phyloP scores from a whole-genome alignment of 2,329 filamentous ascomycete species.

The Calcarisporium arbuscula region DNA sequence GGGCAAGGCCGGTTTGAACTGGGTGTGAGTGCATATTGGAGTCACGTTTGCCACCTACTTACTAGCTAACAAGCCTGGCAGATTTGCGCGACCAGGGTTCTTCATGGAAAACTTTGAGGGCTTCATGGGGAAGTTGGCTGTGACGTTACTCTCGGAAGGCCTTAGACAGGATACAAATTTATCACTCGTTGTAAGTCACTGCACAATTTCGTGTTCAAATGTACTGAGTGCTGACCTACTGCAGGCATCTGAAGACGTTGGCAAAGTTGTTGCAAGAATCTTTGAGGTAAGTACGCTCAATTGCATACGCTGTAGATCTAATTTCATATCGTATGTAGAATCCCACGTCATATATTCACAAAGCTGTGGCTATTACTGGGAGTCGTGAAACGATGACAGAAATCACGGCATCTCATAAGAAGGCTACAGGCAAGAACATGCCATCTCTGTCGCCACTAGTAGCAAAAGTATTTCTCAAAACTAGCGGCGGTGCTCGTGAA shows the following conservation, averaged over 20 bases:
- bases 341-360: constrained; percentile 1
- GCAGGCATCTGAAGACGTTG: too few species aligned
- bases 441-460: constrained; percentile 2
- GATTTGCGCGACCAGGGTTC: constrained; percentile 5
- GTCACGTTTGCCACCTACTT: too few species aligned
- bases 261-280: too few species aligned
- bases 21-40: constrained; percentile 2
- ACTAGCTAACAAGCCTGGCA: too few species aligned
- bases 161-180: constrained; percentile 3
- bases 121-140: constrained; percentile 3
- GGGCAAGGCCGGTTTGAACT: constrained; percentile 5
- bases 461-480: constrained; percentile 3
- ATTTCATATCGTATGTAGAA: too few species aligned
- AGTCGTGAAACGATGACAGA: constrained; percentile 1
- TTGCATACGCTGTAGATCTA: too few species aligned
- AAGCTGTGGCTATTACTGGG: constrained; percentile 3
- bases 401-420: constrained; percentile 1
- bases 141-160: constrained; percentile 2
- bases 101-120: constrained; percentile 9
- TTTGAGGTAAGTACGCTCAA: too few species aligned
- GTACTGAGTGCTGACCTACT: too few species aligned
- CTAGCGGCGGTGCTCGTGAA: constrained; percentile 5
- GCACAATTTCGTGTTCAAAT: too few species aligned
- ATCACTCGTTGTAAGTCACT: too few species aligned
- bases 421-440: constrained; percentile 2